Base-by-base conservation (phyloP, 805 yeast species). In the Yamadazyma takamatsuzukensis region DNA sequence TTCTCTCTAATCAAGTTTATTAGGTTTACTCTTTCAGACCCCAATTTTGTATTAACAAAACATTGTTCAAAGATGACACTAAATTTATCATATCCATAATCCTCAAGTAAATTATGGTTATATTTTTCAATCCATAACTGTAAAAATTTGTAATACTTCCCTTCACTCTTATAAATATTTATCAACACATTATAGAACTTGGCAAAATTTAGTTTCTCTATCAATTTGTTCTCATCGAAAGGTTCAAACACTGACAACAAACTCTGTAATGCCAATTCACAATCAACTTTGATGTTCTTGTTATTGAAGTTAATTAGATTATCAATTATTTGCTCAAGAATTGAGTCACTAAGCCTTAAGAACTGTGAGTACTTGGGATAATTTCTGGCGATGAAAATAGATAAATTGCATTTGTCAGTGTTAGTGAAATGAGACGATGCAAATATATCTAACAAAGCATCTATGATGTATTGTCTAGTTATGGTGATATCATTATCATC, bases 311-410 rank as follows among this genome's bases (percentile, higher is more conserved):
- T 44, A 45, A 85, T 80, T 21, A 88, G 56, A 3, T 54, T 56
- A 4, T 65, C 57, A 16, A 83, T 59, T 0, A 82, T 59, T 3
- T 55, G 51, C 5, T 71, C 70, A 25, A 83, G 51, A 2, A 66
- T 58, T 1, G 76, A 63, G 34, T 80, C 93, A 1, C 88, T 73
- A 1, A 93, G 54, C 27, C 86, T 68, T 8, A 90, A 69, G 41
- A 85, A 89, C 55, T 90, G 98, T 9, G 76, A 68, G 53, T 83
- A 90, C 51, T 90, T 93, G 2, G 96, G 82, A 40, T 80, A 77
- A 49, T 84, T 89, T 37, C 90, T 59, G 0, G 90, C 84, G 21
- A 90, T 56, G 49, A 90, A 93, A 3, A 86, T 73, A 2, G 85
- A 70, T 30, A 85, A 53, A 5, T 56, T 49, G 26, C 65, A 54